phyloP scores from a whole-genome alignment of 306 rosid genomes.

The Dalbergia oliveri region DNA sequence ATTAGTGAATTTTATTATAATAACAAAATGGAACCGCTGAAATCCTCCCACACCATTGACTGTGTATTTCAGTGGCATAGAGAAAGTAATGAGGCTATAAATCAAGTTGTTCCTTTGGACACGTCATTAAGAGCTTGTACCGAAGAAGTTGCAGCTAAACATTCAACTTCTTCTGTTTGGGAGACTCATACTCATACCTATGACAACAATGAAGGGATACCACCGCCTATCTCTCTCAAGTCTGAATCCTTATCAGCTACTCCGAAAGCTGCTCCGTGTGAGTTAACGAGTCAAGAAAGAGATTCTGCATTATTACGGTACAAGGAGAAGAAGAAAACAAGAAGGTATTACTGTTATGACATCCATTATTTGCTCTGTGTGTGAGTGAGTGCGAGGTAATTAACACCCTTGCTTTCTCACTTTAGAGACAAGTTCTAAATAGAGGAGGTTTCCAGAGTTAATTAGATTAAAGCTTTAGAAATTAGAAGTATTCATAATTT shows the following conservation, averaged over 20 bases:
- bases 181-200: slow-evolving; percentile 45
- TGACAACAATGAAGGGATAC: slow-evolving; percentile 44
- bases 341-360: slow-evolving; percentile 70
- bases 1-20: not conserved
- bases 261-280: slow-evolving; percentile 60
- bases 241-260: slow-evolving; percentile 50
- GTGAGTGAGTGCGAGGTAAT: not conserved
- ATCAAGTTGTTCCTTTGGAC: slow-evolving; percentile 56
- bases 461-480: too few species aligned
- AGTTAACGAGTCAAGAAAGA: slow-evolving; percentile 70
- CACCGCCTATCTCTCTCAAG: slow-evolving; percentile 32
- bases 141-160: slow-evolving; percentile 57
- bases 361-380: not conserved
- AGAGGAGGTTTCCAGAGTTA: too few species aligned
- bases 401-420: too few species aligned
- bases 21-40: not conserved
- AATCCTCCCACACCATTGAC: slow-evolving; percentile 34
- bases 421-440: too few species aligned
- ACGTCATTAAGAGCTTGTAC: slow-evolving; percentile 42
- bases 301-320: slow-evolving; percentile 85
- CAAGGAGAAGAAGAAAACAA: slow-evolving; percentile 90
- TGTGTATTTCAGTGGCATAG: slow-evolving; percentile 55
- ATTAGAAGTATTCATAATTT: too few species aligned
- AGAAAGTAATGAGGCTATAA: slow-evolving; percentile 48
- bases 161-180: slow-evolving; percentile 44